A percentile compares a stretch with the other conserved stretches of the same genome.
phyloP scores from a whole-genome alignment of 202 grass and related monocot genomes.

The Brachypodium distachyon region DNA sequence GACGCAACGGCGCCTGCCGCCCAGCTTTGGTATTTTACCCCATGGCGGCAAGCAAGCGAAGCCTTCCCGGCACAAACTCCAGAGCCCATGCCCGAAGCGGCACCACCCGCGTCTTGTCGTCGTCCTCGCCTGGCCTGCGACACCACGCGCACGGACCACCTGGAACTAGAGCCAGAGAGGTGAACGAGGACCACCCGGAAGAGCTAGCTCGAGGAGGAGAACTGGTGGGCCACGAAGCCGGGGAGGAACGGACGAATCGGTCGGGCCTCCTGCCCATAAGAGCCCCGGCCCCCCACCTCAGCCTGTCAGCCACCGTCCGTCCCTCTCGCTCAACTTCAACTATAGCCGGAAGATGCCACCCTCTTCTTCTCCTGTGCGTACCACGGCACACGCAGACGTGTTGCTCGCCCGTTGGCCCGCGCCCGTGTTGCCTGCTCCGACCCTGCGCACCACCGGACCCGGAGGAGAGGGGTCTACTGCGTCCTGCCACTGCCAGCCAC shows the following conservation, averaged over 20 bases:
- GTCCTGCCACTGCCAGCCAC: not conserved
- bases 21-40: not conserved
- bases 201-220: too few species aligned
- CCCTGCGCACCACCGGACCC: not conserved
- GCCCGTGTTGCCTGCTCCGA: not conserved
- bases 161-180: not conserved
- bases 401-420: not conserved
- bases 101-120: not conserved
- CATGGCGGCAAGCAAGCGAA: not conserved
- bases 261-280: not conserved
- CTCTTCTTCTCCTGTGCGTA: not conserved
- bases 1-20: not conserved
- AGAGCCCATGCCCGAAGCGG: not conserved
- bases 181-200: too few species aligned
- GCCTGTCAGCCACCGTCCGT: not conserved
- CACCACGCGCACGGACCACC: slow-evolving; percentile 9
- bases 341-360: too few species aligned
- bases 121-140: not conserved
- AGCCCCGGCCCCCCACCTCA: not conserved
- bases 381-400: not conserved
- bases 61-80: not conserved
- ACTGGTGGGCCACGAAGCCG: not conserved
- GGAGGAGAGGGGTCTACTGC: not conserved
- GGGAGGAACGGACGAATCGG: not conserved
- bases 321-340: not conserved